These are phyloP conservation scores for Neocucurbitaria cava DNA, from an alignment of 2,329 filamentous ascomycete genomes.

Conservation along the genomic window DNA sequence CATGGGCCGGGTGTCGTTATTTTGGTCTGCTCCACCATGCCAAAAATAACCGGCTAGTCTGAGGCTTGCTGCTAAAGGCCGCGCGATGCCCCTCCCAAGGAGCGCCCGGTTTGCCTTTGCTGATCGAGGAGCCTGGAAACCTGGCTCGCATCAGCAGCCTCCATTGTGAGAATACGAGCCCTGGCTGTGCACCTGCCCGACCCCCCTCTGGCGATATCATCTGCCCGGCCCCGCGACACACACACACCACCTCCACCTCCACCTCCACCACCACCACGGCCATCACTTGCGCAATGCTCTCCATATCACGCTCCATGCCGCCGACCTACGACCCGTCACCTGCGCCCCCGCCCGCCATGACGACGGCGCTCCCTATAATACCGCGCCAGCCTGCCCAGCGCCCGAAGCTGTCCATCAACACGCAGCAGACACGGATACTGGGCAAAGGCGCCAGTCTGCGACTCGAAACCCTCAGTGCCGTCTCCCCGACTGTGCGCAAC, in stretches of 20 bases:
- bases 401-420: conserved; percentile 69
- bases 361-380: conserved; percentile 56
- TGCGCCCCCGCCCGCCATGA: conserved; percentile 46
- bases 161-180: not conserved
- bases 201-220: conserved; percentile 1
- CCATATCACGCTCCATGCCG: conserved; percentile 40
- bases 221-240: conserved; percentile 3
- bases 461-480: conserved; percentile 61
- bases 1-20: not conserved
- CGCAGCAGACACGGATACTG: conserved; percentile 58
- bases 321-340: conserved; percentile 36
- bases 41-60: too few species aligned
- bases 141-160: not conserved
- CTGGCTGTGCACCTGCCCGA: not conserved
- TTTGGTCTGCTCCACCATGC: not conserved
- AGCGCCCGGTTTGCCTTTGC: not conserved
- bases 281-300: conserved; percentile 44
- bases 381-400: conserved; percentile 46
- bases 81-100: not conserved
- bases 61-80: not conserved
- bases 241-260: too few species aligned
- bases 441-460: conserved; percentile 62
- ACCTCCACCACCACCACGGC: conserved; percentile 2
- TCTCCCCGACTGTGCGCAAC: conserved; percentile 67
- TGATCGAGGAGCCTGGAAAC: too few species aligned